These are phyloP conservation scores for Atkinsonella texensis DNA, from an alignment of 2,329 filamentous ascomycete genomes.

Conservation along the genomic window DNA sequence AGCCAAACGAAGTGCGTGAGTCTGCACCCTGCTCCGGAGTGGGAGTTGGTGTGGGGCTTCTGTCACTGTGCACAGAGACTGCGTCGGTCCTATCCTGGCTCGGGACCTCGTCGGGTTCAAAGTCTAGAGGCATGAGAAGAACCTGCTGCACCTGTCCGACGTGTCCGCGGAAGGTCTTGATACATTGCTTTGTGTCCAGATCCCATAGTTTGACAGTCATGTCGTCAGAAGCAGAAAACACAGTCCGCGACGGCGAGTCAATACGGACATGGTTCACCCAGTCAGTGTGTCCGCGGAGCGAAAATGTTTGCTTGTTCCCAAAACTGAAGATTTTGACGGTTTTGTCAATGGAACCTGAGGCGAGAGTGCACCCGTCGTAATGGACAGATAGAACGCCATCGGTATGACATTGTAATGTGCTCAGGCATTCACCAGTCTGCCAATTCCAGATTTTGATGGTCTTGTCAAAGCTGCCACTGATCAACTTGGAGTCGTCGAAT, in stretches of 20 bases:
- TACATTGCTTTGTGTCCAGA: slow-evolving; percentile 68
- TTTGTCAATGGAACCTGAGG: slow-evolving; percentile 79
- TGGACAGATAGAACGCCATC: slow-evolving; percentile 79
- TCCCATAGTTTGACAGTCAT: slow-evolving; percentile 89
- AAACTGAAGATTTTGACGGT: slow-evolving; percentile 92
- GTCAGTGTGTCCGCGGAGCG: slow-evolving; percentile 73
- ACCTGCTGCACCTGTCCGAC: slow-evolving; percentile 94
- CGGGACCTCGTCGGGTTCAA: slow-evolving; percentile 65
- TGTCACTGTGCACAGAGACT: slow-evolving; percentile 35
- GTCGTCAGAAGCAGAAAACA: slow-evolving; percentile 91
- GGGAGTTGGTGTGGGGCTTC: slow-evolving; percentile 29
- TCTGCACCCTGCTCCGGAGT: slow-evolving; percentile 24
- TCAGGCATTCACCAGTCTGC: slow-evolving; percentile 78
- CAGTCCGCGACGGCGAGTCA: slow-evolving; percentile 67
- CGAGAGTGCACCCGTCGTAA: slow-evolving; percentile 73
- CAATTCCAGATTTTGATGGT: slow-evolving; percentile 95
- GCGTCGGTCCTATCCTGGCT: slow-evolving; percentile 42
- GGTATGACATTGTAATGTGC: slow-evolving; percentile 66
- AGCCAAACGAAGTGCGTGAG: slow-evolving; percentile 43
- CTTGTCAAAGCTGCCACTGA: slow-evolving; percentile 78
- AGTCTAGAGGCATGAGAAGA: slow-evolving; percentile 70
- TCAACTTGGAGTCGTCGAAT: slow-evolving; percentile 84
- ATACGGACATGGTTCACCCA: slow-evolving; percentile 97
- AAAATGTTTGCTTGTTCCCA: slow-evolving; percentile 66
- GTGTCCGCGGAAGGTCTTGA: slow-evolving; percentile 72